These are phyloP conservation scores for Plectranthus barbatus DNA, from an alignment of 257 asterid species.

Conservation along the genomic window DNA sequence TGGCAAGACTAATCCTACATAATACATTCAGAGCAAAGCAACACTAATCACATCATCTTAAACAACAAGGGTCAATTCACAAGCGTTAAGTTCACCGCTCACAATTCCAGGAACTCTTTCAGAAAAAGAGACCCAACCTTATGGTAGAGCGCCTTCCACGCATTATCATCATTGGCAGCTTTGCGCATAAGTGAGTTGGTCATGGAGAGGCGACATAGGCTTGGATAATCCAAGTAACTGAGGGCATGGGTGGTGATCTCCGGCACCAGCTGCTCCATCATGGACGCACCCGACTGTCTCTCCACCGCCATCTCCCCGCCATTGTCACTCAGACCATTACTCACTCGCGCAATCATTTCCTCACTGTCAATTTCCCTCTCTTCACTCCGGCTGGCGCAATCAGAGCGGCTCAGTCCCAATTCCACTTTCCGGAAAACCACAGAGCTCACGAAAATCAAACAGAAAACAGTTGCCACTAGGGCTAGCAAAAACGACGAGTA, in stretches of 20 bases:
- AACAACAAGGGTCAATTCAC: background rate
- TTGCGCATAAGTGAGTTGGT: constrained; percentile 90
- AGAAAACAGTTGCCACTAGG: constrained; percentile 36
- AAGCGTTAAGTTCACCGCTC: background rate
- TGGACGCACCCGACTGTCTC: constrained; percentile 76
- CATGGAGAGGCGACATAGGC: no score
- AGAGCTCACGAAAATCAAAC: constrained; percentile 36
- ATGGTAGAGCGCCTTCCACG: constrained; percentile 91
- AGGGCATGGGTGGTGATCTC: constrained; percentile 95
- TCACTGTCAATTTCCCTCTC: constrained; percentile 12
- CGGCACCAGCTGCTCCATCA: constrained; percentile 99
- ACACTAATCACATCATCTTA: background rate
- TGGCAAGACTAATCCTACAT: background rate
- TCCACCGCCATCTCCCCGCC: constrained; percentile 45
- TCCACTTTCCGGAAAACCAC: constrained; percentile 25
- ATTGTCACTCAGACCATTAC: constrained; percentile 21
- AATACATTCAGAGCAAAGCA: background rate
- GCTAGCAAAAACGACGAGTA: constrained; percentile 31
- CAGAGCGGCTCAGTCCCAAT: constrained; percentile 9
- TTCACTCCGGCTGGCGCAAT: constrained; percentile 20
- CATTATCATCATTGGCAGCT: constrained; percentile 95
- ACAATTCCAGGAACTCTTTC: background rate
- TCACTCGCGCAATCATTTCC: constrained; percentile 29
- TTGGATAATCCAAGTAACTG: constrained; percentile 89
- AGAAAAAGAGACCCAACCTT: constrained; percentile 43